Percentiles rank a stretch among this genome's conserved stretches.
Conservation (phyloP, 306 rosid species). For the Fragaria vesca region DNA sequence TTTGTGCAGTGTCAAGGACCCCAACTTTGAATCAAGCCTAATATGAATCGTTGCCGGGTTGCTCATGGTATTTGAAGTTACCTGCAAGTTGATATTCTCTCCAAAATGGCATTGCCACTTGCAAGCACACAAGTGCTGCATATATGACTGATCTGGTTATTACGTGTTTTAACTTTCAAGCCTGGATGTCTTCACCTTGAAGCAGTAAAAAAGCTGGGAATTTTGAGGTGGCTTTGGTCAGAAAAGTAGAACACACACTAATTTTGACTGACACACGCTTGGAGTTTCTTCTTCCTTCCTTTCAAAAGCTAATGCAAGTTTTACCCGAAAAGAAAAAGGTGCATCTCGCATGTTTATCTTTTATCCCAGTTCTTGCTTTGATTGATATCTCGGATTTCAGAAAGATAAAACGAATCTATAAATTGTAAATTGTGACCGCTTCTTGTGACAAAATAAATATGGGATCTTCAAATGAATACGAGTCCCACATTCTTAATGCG, state of each 20-base stretch:
- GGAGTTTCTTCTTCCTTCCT: background rate
- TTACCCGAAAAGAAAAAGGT: background rate
- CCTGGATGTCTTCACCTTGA: conserved; percentile 8
- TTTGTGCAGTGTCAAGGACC: conserved; percentile 3
- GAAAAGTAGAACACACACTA: background rate
- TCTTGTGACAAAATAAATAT: background rate
- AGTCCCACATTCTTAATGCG: background rate
- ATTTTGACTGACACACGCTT: background rate
- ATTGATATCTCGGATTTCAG: background rate
- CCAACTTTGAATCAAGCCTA: background rate
- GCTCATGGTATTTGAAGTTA: background rate
- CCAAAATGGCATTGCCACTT: background rate
- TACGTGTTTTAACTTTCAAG: background rate
- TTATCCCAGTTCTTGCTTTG: background rate
- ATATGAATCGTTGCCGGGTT: background rate
- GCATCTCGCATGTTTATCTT: background rate
- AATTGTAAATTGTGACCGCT: background rate
- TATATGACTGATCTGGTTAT: background rate
- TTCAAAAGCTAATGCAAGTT: background rate
- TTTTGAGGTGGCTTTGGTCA: background rate
- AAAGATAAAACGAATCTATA: background rate
- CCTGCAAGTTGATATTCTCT: conserved; percentile 1
- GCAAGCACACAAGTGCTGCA: background rate
- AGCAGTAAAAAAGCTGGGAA: background rate
- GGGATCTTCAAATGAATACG: background rate